phyloP scores from a whole-genome alignment of 106 monocot species.

The Posidonia australis region DNA sequence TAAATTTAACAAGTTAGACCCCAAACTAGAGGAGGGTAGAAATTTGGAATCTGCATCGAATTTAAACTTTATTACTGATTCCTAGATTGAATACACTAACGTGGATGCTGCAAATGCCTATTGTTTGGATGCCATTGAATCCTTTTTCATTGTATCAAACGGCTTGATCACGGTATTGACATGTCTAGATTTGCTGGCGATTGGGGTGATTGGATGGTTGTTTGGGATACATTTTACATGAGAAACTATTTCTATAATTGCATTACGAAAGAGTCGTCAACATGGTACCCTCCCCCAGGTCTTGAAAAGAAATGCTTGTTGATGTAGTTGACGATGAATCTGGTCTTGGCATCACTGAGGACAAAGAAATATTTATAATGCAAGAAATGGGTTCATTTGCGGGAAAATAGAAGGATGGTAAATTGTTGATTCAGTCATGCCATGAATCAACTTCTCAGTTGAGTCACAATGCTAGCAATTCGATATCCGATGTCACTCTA shows the following conservation, averaged over 20 bases:
- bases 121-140: neutral
- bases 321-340: slow-evolving; percentile 4
- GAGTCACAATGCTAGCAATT: neutral
- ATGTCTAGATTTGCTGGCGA: slow-evolving; percentile 5
- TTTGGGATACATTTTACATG: slow-evolving; percentile 83
- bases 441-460: neutral
- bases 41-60: slow-evolving; percentile 12
- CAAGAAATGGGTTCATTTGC: slow-evolving; percentile 13
- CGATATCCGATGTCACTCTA: slow-evolving; percentile 1
- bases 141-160: neutral
- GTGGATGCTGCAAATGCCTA: neutral
- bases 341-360: neutral
- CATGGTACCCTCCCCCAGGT: slow-evolving; percentile 67
- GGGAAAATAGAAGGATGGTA: neutral
- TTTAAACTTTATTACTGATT: slow-evolving; percentile 6
- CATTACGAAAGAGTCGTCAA: slow-evolving; percentile 59
- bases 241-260: slow-evolving; percentile 73
- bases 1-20: slow-evolving; percentile 10
- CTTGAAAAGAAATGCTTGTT: slow-evolving; percentile 29
- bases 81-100: slow-evolving; percentile 7
- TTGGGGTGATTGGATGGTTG: slow-evolving; percentile 62
- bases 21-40: slow-evolving; percentile 8
- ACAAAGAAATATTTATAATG: neutral
- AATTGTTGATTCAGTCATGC: slow-evolving; percentile 11
- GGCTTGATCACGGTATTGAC: slow-evolving; percentile 4